Percentiles rank a stretch among this genome's conserved stretches.
phyloP scores from a whole-genome alignment of 2,329 filamentous ascomycete species.

The Fonsecaea monophora region DNA sequence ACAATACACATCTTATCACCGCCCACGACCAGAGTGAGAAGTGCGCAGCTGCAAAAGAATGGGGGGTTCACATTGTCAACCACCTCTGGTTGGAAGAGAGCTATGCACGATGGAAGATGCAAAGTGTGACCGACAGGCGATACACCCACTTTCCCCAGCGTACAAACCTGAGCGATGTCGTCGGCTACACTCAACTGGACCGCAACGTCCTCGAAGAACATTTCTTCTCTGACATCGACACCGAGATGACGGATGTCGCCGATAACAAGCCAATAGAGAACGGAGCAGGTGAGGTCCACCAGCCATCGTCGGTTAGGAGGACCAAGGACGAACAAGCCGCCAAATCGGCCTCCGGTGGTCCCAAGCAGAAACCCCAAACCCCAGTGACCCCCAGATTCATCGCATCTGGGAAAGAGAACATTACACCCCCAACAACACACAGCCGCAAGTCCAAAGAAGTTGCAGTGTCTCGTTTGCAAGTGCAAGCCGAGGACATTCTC shows the following conservation, averaged over 20 bases:
- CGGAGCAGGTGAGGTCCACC: conserved; percentile 40
- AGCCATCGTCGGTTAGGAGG: conserved; percentile 32
- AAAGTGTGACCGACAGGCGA: conserved; percentile 72
- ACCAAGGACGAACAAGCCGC: conserved; percentile 18
- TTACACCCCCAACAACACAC: conserved; percentile 76
- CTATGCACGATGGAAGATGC: conserved; percentile 84
- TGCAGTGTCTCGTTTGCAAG: conserved; percentile 77
- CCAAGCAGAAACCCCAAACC: conserved; percentile 54
- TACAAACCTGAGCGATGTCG: conserved; percentile 91
- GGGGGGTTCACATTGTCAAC: conserved; percentile 88
- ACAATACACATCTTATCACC: conserved; percentile 95
- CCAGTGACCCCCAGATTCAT: conserved; percentile 60
- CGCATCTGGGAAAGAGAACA: conserved; percentile 78
- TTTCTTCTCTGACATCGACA: conserved; percentile 59
- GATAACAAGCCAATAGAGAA: conserved; percentile 43
- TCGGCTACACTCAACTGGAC: conserved; percentile 86
- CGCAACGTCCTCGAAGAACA: conserved; percentile 73
- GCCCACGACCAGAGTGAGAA: conserved; percentile 91
- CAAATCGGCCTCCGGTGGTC: conserved; percentile 34
- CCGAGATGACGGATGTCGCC: conserved; percentile 32
- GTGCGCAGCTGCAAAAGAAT: conserved; percentile 88
- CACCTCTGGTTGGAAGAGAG: conserved; percentile 98
- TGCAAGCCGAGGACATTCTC: conserved; percentile 81
- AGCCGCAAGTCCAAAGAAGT: conserved; percentile 88
- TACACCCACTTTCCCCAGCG: conserved; percentile 87